These are phyloP conservation scores for Deakozyma indianensis DNA, from an alignment of 805 yeast genomes.

Conservation along the genomic window DNA sequence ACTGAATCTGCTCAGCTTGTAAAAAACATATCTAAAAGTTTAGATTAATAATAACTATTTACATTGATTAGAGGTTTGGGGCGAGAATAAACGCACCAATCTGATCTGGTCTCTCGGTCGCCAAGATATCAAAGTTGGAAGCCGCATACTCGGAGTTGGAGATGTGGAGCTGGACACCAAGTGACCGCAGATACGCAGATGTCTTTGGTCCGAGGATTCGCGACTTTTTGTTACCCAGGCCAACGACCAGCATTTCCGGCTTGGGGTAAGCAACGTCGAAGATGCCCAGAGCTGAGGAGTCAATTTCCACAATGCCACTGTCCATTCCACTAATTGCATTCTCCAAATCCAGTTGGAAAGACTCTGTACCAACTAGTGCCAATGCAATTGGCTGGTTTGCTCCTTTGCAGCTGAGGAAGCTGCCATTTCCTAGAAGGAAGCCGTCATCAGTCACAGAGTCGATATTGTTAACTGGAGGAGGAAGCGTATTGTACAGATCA, in stretches of 20 bases:
- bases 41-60: no score
- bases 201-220: conserved; percentile 49
- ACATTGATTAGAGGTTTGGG: conserved; percentile 35
- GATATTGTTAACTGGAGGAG: conserved; percentile 33
- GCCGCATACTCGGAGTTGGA: conserved; percentile 54
- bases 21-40: background rate
- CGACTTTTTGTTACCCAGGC: conserved; percentile 45
- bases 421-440: conserved; percentile 39
- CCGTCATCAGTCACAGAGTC: conserved; percentile 40
- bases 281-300: conserved; percentile 30
- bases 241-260: conserved; percentile 63
- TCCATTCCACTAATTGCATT: conserved; percentile 29
- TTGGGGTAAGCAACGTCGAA: conserved; percentile 51
- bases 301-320: conserved; percentile 40
- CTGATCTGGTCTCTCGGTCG: conserved; percentile 63
- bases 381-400: conserved; percentile 14
- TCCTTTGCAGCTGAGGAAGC: conserved; percentile 23
- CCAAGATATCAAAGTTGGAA: conserved; percentile 54
- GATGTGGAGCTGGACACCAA: conserved; percentile 61
- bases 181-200: conserved; percentile 30
- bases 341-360: conserved; percentile 41
- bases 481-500: conserved; percentile 23
- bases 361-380: conserved; percentile 30
- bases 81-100: conserved; percentile 66
- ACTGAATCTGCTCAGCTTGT: background rate